phyloP scores from a whole-genome alignment of 148 eudicot genomes.

The Persicaria maculosa region DNA sequence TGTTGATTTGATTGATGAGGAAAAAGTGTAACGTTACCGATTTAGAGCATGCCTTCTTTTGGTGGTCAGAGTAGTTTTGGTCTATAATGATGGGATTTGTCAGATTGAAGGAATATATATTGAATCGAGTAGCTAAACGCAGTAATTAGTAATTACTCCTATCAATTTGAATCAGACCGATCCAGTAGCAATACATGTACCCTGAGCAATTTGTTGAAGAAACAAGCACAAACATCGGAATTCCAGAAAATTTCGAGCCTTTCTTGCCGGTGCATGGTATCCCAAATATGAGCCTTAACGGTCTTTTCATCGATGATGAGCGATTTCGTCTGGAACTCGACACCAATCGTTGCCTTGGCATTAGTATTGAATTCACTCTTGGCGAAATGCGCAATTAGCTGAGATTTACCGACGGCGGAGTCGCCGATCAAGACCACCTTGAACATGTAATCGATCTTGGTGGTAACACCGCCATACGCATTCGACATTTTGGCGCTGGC shows the following conservation, averaged over 20 bases:
- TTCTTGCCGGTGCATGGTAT: constrained; percentile 20
- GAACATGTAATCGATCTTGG: constrained; percentile 38
- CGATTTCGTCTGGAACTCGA: constrained; percentile 41
- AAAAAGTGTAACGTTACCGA: background rate
- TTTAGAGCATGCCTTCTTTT: constrained; percentile 1
- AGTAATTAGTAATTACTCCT: too few species aligned
- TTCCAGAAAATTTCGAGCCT: constrained; percentile 6
- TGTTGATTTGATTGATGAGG: too few species aligned
- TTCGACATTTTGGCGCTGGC: constrained; percentile 4
- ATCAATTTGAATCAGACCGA: too few species aligned
- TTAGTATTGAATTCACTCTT: constrained; percentile 34
- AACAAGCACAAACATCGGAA: background rate
- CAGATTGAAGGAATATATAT: background rate
- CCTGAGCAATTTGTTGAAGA: too few species aligned
- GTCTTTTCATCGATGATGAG: constrained; percentile 29
- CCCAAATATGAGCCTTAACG: constrained; percentile 45
- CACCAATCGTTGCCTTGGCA: constrained; percentile 40
- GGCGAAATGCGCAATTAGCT: constrained; percentile 33
- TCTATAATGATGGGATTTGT: constrained; percentile 43
- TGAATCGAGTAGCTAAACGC: background rate
- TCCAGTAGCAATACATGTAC: too few species aligned
- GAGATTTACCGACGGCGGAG: constrained; percentile 42
- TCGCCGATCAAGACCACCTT: constrained; percentile 41
- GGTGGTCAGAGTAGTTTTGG: constrained; percentile 31
- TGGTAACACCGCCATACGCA: constrained; percentile 24